Base-by-base conservation (phyloP, 768 basidiomycete species). In the Albatrellus ellisii region DNA sequence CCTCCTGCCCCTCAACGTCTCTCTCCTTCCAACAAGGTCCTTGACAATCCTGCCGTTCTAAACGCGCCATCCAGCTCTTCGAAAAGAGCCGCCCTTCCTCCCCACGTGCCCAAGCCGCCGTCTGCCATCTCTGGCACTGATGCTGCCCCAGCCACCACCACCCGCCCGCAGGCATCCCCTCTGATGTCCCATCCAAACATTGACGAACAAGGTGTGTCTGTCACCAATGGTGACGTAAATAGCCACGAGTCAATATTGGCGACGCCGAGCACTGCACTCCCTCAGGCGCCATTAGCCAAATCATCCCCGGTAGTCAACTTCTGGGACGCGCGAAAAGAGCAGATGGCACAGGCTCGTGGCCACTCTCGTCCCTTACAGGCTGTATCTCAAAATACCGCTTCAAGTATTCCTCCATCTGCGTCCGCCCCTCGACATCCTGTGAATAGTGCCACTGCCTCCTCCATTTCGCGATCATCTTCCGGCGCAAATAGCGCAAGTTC, bases 311-410 rank as follows among this genome's bases (percentile, higher is more conserved):
- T 52, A 18, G 54, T 51, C 11, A 71, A 69, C 47, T 62, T 70
- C 11, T 70, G 69, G 68, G 58, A 55, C 36, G 55, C 57, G 39
- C 64, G 68, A 43, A 70, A 53, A 41, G 64, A 67, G 37, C 60
- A 69, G 37, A 63, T 62, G 52, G 59, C 50, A 15, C 50, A 56
- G 47, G 52, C 56, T 26, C 57, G 54, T 37, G 45, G 53, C 14
- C 50, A 55, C 12, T 28, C 52, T 26, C 55, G 50, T 38, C 42
- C 51, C 2, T 40, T 46, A 10, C 46, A 48, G 24, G 9, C 52
- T 26, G 33, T 40, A 10, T 34, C 43, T 0, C 52, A 44, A 20
- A 31, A 39, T 11, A 34, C 43, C 12, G 33, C 37, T 26, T 36
- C 47, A 14, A 43, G 41, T 27, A 24, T 24, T 3, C 36, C 43